These are phyloP conservation scores for Xylaria polymorpha DNA, from an alignment of 2,329 filamentous ascomycete species.

Conservation along the genomic window DNA sequence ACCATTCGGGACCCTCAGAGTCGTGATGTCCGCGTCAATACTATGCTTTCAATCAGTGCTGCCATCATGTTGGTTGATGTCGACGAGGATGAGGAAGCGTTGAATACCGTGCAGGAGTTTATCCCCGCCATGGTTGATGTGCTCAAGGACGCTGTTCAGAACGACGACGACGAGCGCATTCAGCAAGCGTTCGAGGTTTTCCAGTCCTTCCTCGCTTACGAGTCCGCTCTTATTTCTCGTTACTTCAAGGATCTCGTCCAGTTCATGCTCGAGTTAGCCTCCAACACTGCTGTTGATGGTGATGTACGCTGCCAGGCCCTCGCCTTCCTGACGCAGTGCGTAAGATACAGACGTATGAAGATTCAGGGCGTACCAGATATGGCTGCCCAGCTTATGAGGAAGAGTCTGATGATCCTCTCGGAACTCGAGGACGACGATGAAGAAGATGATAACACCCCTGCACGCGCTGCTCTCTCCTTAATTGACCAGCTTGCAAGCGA, in stretches of 20 bases:
- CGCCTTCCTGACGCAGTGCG: conserved; percentile 91
- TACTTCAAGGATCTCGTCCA: conserved; percentile 91
- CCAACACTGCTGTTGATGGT: conserved; percentile 80
- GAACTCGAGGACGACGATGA: conserved; percentile 85
- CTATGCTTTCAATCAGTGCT: conserved; percentile 88
- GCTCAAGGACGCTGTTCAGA: conserved; percentile 83
- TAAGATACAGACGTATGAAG: conserved; percentile 94
- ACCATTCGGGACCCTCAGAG: conserved; percentile 93
- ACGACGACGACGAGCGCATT: conserved; percentile 84
- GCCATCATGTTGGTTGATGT: conserved; percentile 88
- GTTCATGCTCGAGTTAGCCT: conserved; percentile 91
- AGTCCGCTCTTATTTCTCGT: conserved; percentile 81
- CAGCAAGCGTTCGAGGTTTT: conserved; percentile 96
- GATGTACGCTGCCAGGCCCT: conserved; percentile 91
- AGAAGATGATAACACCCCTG: conserved; percentile 87
- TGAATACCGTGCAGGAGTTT: conserved; percentile 81
- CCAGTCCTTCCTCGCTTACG: conserved; percentile 92
- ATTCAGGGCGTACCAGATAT: conserved; percentile 88
- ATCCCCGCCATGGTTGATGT: conserved; percentile 91
- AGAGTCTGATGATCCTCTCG: conserved; percentile 87
- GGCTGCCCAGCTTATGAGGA: conserved; percentile 86
- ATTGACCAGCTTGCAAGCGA: conserved; percentile 90
- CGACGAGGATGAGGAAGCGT: conserved; percentile 80
- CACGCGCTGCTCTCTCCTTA: conserved; percentile 84
- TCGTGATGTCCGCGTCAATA: conserved; percentile 93